Evolutionary conservation across 805 yeast species (phyloP), one percentile per base, ranked within the genome.

Genomic region (Wilhelminamyces savonicus): DNA sequence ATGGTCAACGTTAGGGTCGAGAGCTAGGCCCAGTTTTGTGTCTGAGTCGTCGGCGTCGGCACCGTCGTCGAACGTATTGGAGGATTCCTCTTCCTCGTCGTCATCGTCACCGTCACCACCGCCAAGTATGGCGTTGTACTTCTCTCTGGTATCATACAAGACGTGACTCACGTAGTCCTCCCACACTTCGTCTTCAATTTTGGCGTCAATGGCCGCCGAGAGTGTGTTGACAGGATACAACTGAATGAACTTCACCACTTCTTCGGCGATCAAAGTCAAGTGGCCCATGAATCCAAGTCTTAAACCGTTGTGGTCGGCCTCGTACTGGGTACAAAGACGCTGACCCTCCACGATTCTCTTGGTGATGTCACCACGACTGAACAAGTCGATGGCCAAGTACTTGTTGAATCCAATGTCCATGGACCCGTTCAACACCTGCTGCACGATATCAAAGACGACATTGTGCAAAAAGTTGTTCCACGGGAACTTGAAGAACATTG

Each of bases 121-220:
- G 13, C 98, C 98, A 24, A 92, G 67, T 19, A 90, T 82, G 8
- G 95, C 87, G 55, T 90, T 92, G 57, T 92, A 92, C 59, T 87
- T 88, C 52, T 87, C 94, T 41, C 98, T 71, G 3, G 94, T 86
- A 46, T 85, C 94, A 38, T 82, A 83, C 37, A 92, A 65, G 1
- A 86, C 80, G 35, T 82, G 79, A 35, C 79, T 80, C 7, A 86
- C 94, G 53, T 90, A 92, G 27, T 75, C 69, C 30, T 75, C 76
- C 97, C 97, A 88, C 9, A 67, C 73, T 13, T 49, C 56, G 34
- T 60, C 63, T 32, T 59, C 59, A 18, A 64, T 52, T 33, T 59
- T 60, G 14, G 36, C 44, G 39, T 63, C 66, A 28, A 64, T 61
- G 13, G 54, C 43, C 16, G 52, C 55, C 36, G 67, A 60, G 13